Base-by-base conservation (phyloP, 345 rosid genomes). In the Rhodamnia rubescens region DNA sequence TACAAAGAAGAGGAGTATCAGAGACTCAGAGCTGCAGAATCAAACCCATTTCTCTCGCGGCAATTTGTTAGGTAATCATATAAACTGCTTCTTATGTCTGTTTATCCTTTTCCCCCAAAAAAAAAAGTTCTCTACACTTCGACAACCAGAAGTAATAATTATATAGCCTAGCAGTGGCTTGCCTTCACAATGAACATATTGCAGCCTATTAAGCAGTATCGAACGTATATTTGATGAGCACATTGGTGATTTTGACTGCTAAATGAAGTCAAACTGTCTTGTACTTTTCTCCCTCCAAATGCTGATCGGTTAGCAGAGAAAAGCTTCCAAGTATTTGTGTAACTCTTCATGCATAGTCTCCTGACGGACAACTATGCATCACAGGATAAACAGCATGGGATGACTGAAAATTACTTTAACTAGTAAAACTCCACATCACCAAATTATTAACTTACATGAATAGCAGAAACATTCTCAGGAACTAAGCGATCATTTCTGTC, bases 401-500 rank as follows among this genome's bases (percentile, higher is more conserved):
- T 53, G 84, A 82, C 22, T 54, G 40, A 53, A 82, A 53, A 32
- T 82, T 52, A 54, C 27, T n/a, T 54, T 10, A 82, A 82, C 22
- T 82, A 49, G 50, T 11, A 85, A 47, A 81, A 44, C 27, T 61
- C 85, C 80, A 84, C n/a, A 82, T 56, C 11, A 85, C 58, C 83
- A 89, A 85, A 40, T 61, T n/a, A 83, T 81, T 85, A 74, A 90
- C 97, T 87, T 95, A 95, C 98, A 88, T 90, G 83, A 84, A 88
- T 74, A 74, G 92, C 86, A 83, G 93, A 86, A 87, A 97, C 98
- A 88, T 91, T 93, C 91, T 92, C 96, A 82, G 99, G 98, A 88
- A 96, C 90, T 87, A 93, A 87, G 82, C 98, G 99, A 90, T 97
- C 98, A 82, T 85, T 93, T 88, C 98, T 89, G 91, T 97, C 99